Base-by-base conservation (phyloP, 352 stramenopile species). In the Globisporangium nagaii region DNA sequence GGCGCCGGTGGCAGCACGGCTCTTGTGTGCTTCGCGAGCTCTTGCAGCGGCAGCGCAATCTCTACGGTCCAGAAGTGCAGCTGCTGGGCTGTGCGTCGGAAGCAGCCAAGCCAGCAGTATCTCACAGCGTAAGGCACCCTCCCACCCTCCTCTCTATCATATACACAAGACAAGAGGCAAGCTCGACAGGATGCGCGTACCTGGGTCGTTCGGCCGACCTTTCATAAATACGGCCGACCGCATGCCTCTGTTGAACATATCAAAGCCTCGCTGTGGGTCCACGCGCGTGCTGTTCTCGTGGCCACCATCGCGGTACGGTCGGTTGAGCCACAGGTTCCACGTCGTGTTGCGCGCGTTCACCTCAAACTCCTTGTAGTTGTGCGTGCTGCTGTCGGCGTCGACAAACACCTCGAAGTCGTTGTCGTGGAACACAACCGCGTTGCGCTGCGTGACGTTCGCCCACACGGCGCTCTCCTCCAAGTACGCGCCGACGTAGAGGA, bases 361-460 rank as follows among this genome's bases (percentile, higher is more conserved):
- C 62, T 97, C 89, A 28, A 96, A 73, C 72, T 97, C 89, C 65
- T 96, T 96, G 75, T 97, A 97, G 61, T 90, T 75, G 66, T 94
- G 79, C 22, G 79, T 86, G 24, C 31, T 83, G 8, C 73, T 79
- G 34, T 75, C 69, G 1, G 84, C 67, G 65, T 97, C 87, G 24
- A 96, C 71, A 62, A 97, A 96, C 10, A 96, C 84, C 62, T 97
- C 86, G 67, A 96, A 96, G 70, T 97, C 89, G 45, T 94, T 96
- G 70, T 97, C 89, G 35, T 83, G 70, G 51, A 91, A 93, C 27
- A 92, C 65, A 4, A 93, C 75, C 1, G 72, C 56, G 51, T 94
- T 88, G 44, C 77, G 71, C 12, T 70, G 48, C 0, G 79, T 79
- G 40, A 85, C 53, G 53, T 86, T 91, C 34, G 81, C 84, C 75